These are phyloP conservation scores for Cercospora zeae-maydis DNA, from an alignment of 2,329 filamentous ascomycete genomes.

Conservation along the genomic window DNA sequence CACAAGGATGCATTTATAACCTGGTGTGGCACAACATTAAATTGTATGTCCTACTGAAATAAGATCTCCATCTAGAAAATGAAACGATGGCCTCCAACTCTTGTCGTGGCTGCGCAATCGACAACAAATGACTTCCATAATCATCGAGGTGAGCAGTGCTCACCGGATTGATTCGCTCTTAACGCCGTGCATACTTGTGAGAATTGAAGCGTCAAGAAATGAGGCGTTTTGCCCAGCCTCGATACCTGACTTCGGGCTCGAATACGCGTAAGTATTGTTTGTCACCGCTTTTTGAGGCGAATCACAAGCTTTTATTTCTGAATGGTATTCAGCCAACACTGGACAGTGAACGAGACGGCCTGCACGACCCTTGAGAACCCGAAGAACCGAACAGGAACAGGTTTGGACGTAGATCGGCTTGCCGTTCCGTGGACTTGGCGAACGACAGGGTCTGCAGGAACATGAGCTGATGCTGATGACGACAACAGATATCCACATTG, in stretches of 20 bases:
- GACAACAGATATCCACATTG: not conserved
- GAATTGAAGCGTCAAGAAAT: too few species aligned
- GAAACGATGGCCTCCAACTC: not conserved
- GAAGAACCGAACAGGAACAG: not conserved
- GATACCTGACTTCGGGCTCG: not conserved
- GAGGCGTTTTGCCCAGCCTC: not conserved
- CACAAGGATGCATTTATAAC: not conserved
- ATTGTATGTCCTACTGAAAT: not conserved
- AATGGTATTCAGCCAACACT: not conserved
- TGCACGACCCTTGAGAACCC: not conserved
- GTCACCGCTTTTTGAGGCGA: not conserved
- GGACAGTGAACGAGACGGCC: not conserved
- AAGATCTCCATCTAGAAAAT: not conserved
- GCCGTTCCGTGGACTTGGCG: not conserved
- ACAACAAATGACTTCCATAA: not conserved
- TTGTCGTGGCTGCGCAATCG: not conserved
- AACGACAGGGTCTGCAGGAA: not conserved
- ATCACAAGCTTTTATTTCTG: not conserved
- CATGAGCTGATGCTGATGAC: not conserved
- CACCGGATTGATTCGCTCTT: not conserved
- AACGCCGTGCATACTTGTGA: not conserved
- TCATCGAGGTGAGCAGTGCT: not conserved
- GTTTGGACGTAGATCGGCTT: not conserved
- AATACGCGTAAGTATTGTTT: not conserved
- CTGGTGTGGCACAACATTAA: not conserved